Evolutionary conservation across 306 rosid species (phyloP), one percentile per base, ranked within the genome.

Genomic region (Cucumis cinereus): DNA sequence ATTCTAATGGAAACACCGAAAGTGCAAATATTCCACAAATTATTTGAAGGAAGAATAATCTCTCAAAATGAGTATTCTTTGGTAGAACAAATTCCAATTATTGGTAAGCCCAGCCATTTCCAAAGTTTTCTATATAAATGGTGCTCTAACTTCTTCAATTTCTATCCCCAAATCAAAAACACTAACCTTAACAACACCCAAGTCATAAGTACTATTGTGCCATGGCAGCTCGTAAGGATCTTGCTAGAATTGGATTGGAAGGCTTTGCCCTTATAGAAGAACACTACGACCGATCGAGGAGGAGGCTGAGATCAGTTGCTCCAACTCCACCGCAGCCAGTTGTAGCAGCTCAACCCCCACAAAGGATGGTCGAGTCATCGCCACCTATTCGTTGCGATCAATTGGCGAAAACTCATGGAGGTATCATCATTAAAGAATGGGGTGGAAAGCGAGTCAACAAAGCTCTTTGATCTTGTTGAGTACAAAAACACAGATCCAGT

Each of bases 161-260:
- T 63, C 24, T 9, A 35, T 11, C 45, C 71, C 71, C 49, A 63
- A 63, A 9, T 49, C 26, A 36, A 63, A 19, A 35, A 8, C n/a
- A 63, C 71, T 9, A 36, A 63, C 45, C 15, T 63, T 36, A 1
- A 59, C n/a, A 26, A 59, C n/a, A 14, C n/a, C 26, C n/a, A 26
- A 59, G 20, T 58, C 24, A 8, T 24, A 11, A 57, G n/a, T 13
- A 59, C 6, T 26, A 26, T 26, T 2, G 36, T 24, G 12, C 4
- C 45, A 64, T 77, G 74, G 74, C 80, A 50, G 24, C 73, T 47
- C 33, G 63, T 13, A 50, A 20, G 2, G 79, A 77, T 43, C 80
- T 77, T 6, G 2, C 28, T 5, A 77, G 23, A 12, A 77, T 77
- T 3, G 74, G 80, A 19, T n/a, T 49, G 35, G 80, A 77, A 63